Evolutionary conservation across 306 rosid species (phyloP).

Genomic region (Pyrus pyrifolia): DNA sequence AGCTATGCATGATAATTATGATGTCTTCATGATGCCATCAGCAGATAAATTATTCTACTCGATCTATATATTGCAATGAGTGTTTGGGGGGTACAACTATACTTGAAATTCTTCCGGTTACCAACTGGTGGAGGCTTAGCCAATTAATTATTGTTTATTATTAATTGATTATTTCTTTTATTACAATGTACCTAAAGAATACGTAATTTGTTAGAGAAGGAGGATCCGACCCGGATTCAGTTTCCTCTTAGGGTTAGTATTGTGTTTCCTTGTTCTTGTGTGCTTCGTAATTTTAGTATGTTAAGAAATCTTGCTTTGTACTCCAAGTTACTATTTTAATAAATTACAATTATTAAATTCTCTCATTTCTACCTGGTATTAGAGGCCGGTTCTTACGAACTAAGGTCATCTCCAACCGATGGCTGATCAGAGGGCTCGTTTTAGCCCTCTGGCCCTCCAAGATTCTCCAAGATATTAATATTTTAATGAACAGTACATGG

Average conservation of each 20-base stretch:
- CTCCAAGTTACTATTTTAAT: too few relatives aligned
- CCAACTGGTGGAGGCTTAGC: not conserved
- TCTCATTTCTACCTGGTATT: too few relatives aligned
- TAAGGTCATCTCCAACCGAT: too few relatives aligned
- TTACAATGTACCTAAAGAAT: not conserved
- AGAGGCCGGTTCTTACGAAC: not conserved
- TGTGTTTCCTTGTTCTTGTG: not conserved
- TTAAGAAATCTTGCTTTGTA: too few relatives aligned
- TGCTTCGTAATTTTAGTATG: not conserved
- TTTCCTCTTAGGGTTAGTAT: not conserved
- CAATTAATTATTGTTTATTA: not conserved
- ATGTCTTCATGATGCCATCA: not conserved
- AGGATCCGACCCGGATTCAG: not conserved
- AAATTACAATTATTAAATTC: too few relatives aligned
- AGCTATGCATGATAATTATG: constrained; percentile 36
- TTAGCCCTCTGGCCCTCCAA: too few relatives aligned
- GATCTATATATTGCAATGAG: not conserved
- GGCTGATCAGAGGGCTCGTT: too few relatives aligned
- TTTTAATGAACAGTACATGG: too few relatives aligned
- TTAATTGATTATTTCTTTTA: not conserved
- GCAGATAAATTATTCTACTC: not conserved
- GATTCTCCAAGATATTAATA: too few relatives aligned
- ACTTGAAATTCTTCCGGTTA: not conserved
- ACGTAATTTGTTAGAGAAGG: not conserved
- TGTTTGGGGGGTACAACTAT: not conserved